These are phyloP conservation scores for Leccinum uliginosum DNA, from an alignment of 768 basidiomycete genomes.

Conservation along the genomic window DNA sequence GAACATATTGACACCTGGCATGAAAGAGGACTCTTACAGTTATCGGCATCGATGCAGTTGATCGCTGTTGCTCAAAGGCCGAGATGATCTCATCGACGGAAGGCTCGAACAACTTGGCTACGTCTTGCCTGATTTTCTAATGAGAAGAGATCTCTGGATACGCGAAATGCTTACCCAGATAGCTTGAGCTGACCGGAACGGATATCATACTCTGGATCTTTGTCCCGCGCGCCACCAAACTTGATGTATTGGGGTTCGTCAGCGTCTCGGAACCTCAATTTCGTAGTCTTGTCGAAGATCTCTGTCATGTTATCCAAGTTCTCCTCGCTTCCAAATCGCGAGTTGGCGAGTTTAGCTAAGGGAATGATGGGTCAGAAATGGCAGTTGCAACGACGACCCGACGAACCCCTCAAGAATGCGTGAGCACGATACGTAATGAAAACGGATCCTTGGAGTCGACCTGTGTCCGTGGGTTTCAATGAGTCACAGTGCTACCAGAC, in stretches of 20 bases:
- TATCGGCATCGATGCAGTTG: constrained; percentile 6
- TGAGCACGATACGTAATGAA: constrained; percentile 32
- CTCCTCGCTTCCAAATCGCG: constrained; percentile 26
- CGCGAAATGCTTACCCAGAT: constrained; percentile 30
- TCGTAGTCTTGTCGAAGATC: constrained; percentile 32
- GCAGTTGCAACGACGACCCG: not conserved
- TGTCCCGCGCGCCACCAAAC: constrained; percentile 34
- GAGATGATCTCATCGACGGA: constrained; percentile 11
- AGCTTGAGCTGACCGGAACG: constrained; percentile 35
- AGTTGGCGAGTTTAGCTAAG: constrained; percentile 27
- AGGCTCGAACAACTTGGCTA: constrained; percentile 11
- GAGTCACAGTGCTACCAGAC: not conserved
- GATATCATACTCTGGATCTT: constrained; percentile 33
- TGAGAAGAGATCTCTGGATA: constrained; percentile 31
- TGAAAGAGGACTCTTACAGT: not conserved
- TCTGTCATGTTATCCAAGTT: constrained; percentile 30
- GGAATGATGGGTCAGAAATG: not conserved
- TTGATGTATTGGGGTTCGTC: constrained; percentile 35
- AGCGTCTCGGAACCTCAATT: constrained; percentile 35
- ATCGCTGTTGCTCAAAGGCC: constrained; percentile 13
- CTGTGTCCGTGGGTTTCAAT: constrained; percentile 14
- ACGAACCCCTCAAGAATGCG: constrained; percentile 29
- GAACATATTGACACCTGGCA: not conserved
- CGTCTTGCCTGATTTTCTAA: constrained; percentile 11
- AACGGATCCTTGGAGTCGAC: constrained; percentile 37